A percentile compares a stretch with the other conserved stretches of the same genome.
Evolutionary conservation across 345 rosid genomes (phyloP).

Genomic region (Populus simonii): DNA sequence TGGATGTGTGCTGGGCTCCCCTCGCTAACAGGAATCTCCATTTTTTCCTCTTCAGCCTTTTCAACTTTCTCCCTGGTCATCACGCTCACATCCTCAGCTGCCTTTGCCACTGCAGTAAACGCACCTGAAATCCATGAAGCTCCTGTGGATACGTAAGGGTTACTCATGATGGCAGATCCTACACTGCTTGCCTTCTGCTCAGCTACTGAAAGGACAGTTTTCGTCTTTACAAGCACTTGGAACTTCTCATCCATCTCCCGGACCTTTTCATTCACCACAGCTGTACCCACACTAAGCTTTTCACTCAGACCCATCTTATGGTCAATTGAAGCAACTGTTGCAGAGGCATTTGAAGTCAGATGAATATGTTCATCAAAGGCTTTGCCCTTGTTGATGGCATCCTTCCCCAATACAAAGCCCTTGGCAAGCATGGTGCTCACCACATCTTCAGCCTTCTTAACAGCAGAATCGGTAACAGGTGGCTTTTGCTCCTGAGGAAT

Average conservation of each 20-base stretch:
- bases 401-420: conserved; percentile 54
- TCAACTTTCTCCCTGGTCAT: conserved; percentile 45
- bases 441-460: conserved; percentile 51
- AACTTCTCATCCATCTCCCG: conserved; percentile 39
- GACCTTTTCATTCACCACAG: conserved; percentile 42
- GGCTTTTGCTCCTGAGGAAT: conserved; percentile 17
- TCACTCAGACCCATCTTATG: conserved; percentile 38
- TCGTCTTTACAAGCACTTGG: conserved; percentile 41
- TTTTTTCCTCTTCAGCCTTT: conserved; percentile 38
- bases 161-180: conserved; percentile 39
- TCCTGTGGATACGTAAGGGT: conserved; percentile 36
- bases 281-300: conserved; percentile 36
- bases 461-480: conserved; percentile 16
- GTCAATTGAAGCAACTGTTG: conserved; percentile 42
- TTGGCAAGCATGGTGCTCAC: conserved; percentile 56
- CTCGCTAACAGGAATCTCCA: conserved; percentile 18
- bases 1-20: conserved; percentile 14
- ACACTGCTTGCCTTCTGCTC: conserved; percentile 45
- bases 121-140: conserved; percentile 48
- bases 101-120: conserved; percentile 32
- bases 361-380: conserved; percentile 46
- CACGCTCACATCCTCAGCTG: conserved; percentile 37
- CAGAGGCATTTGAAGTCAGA: conserved; percentile 41
- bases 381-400: conserved; percentile 45
- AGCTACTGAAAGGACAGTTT: conserved; percentile 33